Evolutionary conservation across 495 filamentous ascomycete species (phyloP).

Genomic region (Penicillium silybi): DNA sequence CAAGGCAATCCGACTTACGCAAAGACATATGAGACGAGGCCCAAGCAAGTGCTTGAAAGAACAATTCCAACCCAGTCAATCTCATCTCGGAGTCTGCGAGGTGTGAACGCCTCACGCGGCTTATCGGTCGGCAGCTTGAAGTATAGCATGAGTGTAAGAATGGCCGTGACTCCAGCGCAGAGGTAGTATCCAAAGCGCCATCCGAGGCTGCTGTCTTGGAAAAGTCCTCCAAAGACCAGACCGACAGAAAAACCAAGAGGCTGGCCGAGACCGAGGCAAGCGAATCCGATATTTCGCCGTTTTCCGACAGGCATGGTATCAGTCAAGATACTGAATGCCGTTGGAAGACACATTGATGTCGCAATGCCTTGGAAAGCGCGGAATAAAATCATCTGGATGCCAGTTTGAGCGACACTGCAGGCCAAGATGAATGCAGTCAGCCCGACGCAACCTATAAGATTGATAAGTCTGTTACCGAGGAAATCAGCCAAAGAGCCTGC

Average conservation of each 20-base stretch:
- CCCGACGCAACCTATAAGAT: slow-evolving; percentile 43
- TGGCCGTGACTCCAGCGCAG: slow-evolving; percentile 32
- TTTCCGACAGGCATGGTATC: slow-evolving; percentile 38
- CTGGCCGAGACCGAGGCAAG: slow-evolving; percentile 45
- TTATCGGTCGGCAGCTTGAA: slow-evolving; percentile 30
- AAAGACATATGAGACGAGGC: slow-evolving; percentile 45
- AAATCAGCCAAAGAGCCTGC: slow-evolving; percentile 51
- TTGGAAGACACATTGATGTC: slow-evolving; percentile 47
- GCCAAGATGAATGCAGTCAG: slow-evolving; percentile 42
- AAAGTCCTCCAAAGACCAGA: slow-evolving; percentile 51
- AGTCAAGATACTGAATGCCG: slow-evolving; percentile 47
- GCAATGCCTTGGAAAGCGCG: slow-evolving; percentile 48
- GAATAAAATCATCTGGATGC: slow-evolving; percentile 49
- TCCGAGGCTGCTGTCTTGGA: slow-evolving; percentile 31
- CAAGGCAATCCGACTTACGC: slow-evolving; percentile 22
- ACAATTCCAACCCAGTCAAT: slow-evolving; percentile 52
- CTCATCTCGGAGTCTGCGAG: slow-evolving; percentile 18
- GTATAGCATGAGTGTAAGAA: slow-evolving; percentile 30
- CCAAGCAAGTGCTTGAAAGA: slow-evolving; percentile 39
- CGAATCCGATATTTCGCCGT: slow-evolving; percentile 50
- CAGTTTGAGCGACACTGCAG: slow-evolving; percentile 41
- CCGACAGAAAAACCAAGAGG: slow-evolving; percentile 53
- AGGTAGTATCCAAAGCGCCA: slow-evolving; percentile 52
- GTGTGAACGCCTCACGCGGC: slow-evolving; percentile 11
- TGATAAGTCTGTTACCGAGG: slow-evolving; percentile 40